phyloP scores from a whole-genome alignment of 2,329 filamentous ascomycete genomes.

The Aspergillus latus region DNA sequence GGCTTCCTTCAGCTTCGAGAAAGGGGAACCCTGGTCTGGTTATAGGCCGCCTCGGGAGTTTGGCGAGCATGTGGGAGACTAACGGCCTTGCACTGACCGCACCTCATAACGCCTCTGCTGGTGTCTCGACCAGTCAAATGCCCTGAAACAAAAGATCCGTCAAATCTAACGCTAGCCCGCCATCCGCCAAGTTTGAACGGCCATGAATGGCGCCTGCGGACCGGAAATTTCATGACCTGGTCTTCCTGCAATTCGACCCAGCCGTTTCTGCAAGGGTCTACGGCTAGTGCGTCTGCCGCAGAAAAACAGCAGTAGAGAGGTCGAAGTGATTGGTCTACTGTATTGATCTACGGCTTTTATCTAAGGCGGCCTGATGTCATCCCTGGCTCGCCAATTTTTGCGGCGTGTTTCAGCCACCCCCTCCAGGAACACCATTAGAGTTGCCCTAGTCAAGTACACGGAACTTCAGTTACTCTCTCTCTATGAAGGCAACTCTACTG shows the following conservation, averaged over 20 bases:
- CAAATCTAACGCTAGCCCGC: neutral
- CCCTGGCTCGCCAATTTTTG: neutral
- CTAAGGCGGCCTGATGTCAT: neutral
- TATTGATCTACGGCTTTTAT: neutral
- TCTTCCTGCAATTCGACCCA: too few species aligned
- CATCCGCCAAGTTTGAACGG: neutral
- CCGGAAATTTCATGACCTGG: neutral
- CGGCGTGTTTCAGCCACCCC: neutral
- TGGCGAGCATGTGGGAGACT: too few species aligned
- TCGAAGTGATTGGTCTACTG: neutral
- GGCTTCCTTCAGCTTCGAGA: too few species aligned
- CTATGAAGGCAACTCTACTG: conserved; percentile 58
- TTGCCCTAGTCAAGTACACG: too few species aligned
- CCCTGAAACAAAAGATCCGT: neutral
- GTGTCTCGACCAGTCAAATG: neutral
- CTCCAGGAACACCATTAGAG: too few species aligned
- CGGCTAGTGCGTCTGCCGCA: too few species aligned
- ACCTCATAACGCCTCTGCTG: neutral
- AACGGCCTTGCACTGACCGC: neutral
- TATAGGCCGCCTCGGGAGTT: neutral
- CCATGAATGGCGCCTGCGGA: too few species aligned
- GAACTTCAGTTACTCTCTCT: conserved; percentile 39
- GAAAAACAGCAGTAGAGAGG: too few species aligned
- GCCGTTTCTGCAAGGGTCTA: too few species aligned
- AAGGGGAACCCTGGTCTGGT: neutral